A percentile compares a stretch with the other conserved stretches of the same genome.
These are phyloP conservation scores for Monosporozyma yasuniensis DNA, from an alignment of 805 yeast species.

Conservation along the genomic window DNA sequence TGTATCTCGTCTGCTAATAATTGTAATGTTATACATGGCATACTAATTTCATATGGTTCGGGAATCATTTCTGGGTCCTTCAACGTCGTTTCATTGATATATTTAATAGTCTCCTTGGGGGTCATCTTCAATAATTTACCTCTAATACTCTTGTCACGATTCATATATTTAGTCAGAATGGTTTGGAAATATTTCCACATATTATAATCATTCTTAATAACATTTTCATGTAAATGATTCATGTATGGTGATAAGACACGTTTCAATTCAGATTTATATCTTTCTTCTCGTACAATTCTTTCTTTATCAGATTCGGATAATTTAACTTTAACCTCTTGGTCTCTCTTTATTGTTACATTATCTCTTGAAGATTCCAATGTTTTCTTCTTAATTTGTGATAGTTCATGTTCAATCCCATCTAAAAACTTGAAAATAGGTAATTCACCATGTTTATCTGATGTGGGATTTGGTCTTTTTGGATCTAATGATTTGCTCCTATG, in stretches of 20 bases:
- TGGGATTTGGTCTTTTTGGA: not conserved
- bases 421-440: slow-evolving; percentile 4
- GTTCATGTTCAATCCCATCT: slow-evolving; percentile 5
- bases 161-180: slow-evolving; percentile 9
- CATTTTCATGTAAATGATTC: slow-evolving; percentile 1
- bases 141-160: slow-evolving; percentile 7
- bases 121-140: slow-evolving; percentile 7
- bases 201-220: slow-evolving; percentile 21
- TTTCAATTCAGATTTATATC: slow-evolving; percentile 17
- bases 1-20: slow-evolving; percentile 13
- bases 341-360: not conserved
- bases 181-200: slow-evolving; percentile 12
- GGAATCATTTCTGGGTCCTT: slow-evolving; percentile 13
- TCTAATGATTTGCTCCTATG: not conserved
- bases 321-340: not conserved
- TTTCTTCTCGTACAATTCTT: slow-evolving; percentile 14
- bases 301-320: not conserved
- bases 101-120: slow-evolving; percentile 11
- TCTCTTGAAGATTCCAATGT: slow-evolving; percentile 1
- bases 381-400: slow-evolving; percentile 5
- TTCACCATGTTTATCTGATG: not conserved
- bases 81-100: slow-evolving; percentile 9
- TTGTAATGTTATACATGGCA: slow-evolving; percentile 20
- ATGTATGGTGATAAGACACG: slow-evolving; percentile 18
- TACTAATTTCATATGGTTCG: slow-evolving; percentile 20